These are phyloP conservation scores for Ascochyta lentis DNA, from an alignment of 2,329 filamentous ascomycete species.

Conservation along the genomic window DNA sequence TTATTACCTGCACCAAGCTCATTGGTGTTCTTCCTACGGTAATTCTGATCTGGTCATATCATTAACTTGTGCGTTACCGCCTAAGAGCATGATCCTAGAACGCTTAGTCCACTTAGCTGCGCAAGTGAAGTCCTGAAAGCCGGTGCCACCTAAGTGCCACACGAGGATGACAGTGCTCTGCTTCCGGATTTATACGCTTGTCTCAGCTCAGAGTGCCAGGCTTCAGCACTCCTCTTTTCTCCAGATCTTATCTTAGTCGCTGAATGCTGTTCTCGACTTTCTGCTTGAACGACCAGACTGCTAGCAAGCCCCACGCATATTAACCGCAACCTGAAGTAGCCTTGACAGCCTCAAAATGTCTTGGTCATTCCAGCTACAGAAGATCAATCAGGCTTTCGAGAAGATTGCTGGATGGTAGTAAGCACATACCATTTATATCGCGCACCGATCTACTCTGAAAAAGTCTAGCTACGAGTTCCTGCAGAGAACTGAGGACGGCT, in stretches of 20 bases:
- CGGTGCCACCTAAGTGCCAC: slow-evolving; percentile 30
- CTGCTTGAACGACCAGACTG: neutral
- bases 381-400: slow-evolving; percentile 44
- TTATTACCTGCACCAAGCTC: slow-evolving; percentile 5
- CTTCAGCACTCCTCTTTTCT: neutral
- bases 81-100: slow-evolving; percentile 22
- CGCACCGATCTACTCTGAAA: slow-evolving; percentile 12
- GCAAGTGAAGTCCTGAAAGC: slow-evolving; percentile 21
- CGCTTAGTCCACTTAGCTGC: slow-evolving; percentile 30
- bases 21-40: slow-evolving; percentile 10
- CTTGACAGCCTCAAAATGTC: slow-evolving; percentile 31
- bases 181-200: slow-evolving; percentile 28
- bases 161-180: slow-evolving; percentile 17
- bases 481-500: slow-evolving; percentile 38
- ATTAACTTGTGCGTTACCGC: slow-evolving; percentile 15
- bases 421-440: slow-evolving; percentile 4
- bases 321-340: neutral
- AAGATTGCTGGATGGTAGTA: slow-evolving; percentile 43
- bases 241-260: neutral
- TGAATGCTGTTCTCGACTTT: neutral
- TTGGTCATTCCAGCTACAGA: slow-evolving; percentile 39
- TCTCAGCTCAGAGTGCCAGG: slow-evolving; percentile 1
- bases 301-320: neutral
- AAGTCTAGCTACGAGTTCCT: slow-evolving; percentile 37
- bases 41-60: slow-evolving; percentile 20